phyloP scores from a whole-genome alignment of 805 yeast species.

The Yarrowia porcina region DNA sequence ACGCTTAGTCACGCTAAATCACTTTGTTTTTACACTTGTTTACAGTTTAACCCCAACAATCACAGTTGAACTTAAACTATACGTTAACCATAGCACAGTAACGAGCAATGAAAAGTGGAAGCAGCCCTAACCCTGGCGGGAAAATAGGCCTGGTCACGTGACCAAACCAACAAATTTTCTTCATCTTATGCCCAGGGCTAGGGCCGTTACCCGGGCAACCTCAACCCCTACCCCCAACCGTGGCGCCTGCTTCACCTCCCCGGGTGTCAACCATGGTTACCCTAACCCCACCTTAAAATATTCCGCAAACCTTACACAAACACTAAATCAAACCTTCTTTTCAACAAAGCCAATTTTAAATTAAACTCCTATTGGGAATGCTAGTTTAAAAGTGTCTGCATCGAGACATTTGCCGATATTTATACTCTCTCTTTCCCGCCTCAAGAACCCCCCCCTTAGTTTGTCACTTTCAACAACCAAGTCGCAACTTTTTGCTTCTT shows the following conservation, averaged over 20 bases:
- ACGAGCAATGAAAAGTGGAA: too few relatives aligned
- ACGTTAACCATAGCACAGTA: slow-evolving; percentile 3
- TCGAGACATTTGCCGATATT: slow-evolving; percentile 14
- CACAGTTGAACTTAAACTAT: not conserved
- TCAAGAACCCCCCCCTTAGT: not conserved
- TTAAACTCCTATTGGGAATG: slow-evolving; percentile 16
- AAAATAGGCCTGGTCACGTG: too few relatives aligned
- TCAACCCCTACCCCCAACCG: too few relatives aligned
- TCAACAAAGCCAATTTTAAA: not conserved
- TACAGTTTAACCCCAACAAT: not conserved
- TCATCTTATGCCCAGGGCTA: too few relatives aligned
- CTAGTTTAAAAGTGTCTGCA: slow-evolving; percentile 19
- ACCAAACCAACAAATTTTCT: too few relatives aligned
- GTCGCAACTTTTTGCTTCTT: not conserved
- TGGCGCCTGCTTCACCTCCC: too few relatives aligned
- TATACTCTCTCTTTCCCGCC: slow-evolving; percentile 10
- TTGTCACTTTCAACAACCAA: not conserved
- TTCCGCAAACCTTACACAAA: not conserved
- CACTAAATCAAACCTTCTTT: not conserved
- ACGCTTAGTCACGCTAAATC: too few relatives aligned
- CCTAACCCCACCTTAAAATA: not conserved
- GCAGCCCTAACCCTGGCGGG: not conserved
- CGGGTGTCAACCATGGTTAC: not conserved
- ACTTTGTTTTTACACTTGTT: not conserved
- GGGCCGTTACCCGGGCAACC: too few relatives aligned